Base-by-base conservation (phyloP, 768 basidiomycete species). In the Boletales sp. region DNA sequence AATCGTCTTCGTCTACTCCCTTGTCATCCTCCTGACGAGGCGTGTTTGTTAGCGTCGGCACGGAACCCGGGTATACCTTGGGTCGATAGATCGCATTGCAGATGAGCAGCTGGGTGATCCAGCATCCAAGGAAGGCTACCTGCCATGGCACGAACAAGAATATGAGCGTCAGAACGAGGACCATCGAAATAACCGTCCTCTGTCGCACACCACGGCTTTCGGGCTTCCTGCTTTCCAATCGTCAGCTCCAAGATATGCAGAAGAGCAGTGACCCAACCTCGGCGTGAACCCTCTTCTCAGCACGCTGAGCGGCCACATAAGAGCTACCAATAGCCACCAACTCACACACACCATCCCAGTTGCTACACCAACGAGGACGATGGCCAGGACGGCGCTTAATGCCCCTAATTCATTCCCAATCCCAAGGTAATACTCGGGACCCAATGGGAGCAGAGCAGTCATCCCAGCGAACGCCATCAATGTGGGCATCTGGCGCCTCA, bases 101-200 rank as follows among this genome's bases (percentile, higher is more conserved):
- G 34, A 81, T 84, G 58, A 80, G 72, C 40, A 90, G 70, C 52
- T 92, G 90, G 44, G 87, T 81, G n/a, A 84, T 52, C 83, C 90
- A 90, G 56, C 84, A 84, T 17, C 89, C 84, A 19, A 95, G 75
- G 68, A 87, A 94, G 5, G 87, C 92, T 10, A 94, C 87, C 68
- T 96, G 94, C 82, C 90, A 92, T 0, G 94, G 94, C n/a, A 94
- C 74, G 46, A 93, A 70, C 35, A 89, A 55, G 51, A 86, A 78
- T 35, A 94, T 83, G n/a, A 85, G 69, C 14, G 78, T 55, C 44
- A 85, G 75, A 32, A 94, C 76, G 17, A 86, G 43, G 8, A 63
- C 55, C 65, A 91, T 78, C 7, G 87, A 86, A 7, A 83, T 37
- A 21, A 84, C 28, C 4, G 79, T 80, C 58, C 74, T 73, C 52